Base-by-base conservation (phyloP, 2,329 filamentous ascomycete genomes). In the Exophiala xenobiotica region DNA sequence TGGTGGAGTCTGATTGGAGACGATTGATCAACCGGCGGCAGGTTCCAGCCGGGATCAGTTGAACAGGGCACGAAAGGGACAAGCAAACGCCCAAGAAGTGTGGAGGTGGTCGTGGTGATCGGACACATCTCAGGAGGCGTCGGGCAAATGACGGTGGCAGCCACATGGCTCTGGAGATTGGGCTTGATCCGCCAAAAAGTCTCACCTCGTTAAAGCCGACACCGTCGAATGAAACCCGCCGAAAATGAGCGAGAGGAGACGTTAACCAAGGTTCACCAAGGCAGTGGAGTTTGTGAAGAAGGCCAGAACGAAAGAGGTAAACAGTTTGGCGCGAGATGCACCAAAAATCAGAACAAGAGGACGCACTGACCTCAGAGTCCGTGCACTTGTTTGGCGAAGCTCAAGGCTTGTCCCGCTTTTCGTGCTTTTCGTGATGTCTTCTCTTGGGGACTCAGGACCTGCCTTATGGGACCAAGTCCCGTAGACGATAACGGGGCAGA, bases 101-200 rank as follows among this genome's bases (percentile, higher is more conserved):
- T 38, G 31, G n/a, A 35, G 5, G 18, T 14, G 31, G 31, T 35
- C 31, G 9, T 16, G 4, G 12, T 35, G 31, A 35, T 35, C 31
- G 31, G 27, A 31, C 9, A 9, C 11, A 35, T 16, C 31, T 35
- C 4, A 16, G 31, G 19, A 12, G 18, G 27, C 23, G 50, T 43
- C 31, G 26, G 19, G 27, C 23, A 52, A 54, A 48, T 58, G 49
- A 42, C 45, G 51, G 55, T 58, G 55, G 55, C 55, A 58, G 55
- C 55, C 55, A 58, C 55, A 58, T 58, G 55, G 55, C 43, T 45
- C 49, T 58, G 51, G 55, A 58, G 26, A 69, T 68, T 20, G 60
- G n/a, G 31, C 61, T 41, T 56, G 45, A 49, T 39, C 45, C 23
- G 35, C 42, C 23, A 18, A 40, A 18, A 46, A 26, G 14, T 18